Conservation (phyloP, 2,329 filamentous ascomycete species). For the Phialophora chinensis region DNA sequence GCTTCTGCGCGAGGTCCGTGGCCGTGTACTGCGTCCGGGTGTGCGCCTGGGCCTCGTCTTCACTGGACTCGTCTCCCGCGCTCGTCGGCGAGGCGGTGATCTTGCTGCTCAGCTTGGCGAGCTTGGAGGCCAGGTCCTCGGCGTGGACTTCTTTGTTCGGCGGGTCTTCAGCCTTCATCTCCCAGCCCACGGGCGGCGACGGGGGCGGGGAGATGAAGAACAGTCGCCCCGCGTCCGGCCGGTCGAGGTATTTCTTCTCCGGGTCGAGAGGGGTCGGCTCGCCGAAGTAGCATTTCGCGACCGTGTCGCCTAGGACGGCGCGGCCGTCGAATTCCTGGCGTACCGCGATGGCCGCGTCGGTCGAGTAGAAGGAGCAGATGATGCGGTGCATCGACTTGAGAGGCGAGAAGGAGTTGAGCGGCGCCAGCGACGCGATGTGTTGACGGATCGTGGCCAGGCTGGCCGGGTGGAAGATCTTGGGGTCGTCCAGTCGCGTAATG, state of each 20-base stretch:
- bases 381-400: constrained; percentile 58
- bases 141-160: constrained; percentile 71
- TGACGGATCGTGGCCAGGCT: constrained; percentile 52
- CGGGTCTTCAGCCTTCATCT: constrained; percentile 66
- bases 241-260: constrained; percentile 56
- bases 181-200: constrained; percentile 69
- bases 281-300: constrained; percentile 60
- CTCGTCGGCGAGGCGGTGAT: constrained; percentile 22
- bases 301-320: constrained; percentile 45
- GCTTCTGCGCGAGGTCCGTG: constrained; percentile 29
- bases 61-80: constrained; percentile 11
- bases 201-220: constrained; percentile 72
- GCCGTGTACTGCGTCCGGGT: constrained; percentile 28
- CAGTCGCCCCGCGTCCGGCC: constrained; percentile 64
- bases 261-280: constrained; percentile 52
- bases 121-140: constrained; percentile 63
- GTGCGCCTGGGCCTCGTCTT: constrained; percentile 24
- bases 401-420: constrained; percentile 58
- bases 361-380: constrained; percentile 55
- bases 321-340: constrained; percentile 52
- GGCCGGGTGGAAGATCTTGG: constrained; percentile 53
- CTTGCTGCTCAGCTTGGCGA: constrained; percentile 58
- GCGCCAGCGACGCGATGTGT: constrained; percentile 50
- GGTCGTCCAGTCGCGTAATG: constrained; percentile 56
- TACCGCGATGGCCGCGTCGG: constrained; percentile 50